A percentile compares a stretch with the other conserved stretches of the same genome.
Conservation (phyloP, 78 protist genomes). For the Dictyostelium citrinum region DNA sequence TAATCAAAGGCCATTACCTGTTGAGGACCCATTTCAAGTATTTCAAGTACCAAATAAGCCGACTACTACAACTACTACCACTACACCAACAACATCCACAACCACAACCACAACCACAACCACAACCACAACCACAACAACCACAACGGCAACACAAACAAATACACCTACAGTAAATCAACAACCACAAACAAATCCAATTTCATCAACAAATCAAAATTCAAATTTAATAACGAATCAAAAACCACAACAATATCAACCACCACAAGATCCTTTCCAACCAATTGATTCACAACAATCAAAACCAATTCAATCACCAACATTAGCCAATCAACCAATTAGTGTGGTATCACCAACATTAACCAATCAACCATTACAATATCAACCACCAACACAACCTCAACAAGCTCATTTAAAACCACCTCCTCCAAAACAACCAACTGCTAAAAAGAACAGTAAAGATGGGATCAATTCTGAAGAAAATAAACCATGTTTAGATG, state of each 20-base stretch:
- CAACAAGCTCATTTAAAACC: background rate
- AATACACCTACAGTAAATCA: no score
- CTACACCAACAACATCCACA: background rate
- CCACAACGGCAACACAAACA: background rate
- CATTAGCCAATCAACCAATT: background rate
- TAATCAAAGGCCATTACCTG: background rate
- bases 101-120: background rate
- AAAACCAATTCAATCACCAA: background rate
- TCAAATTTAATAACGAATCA: background rate
- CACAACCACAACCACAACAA: background rate
- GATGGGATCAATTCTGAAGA: background rate
- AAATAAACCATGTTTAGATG: constrained; percentile 9
- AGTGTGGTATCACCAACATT: background rate
- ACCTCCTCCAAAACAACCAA: background rate
- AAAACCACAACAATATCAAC: constrained; percentile 15
- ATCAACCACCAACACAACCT: background rate
- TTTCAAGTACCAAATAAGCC: background rate
- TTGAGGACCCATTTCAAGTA: background rate
- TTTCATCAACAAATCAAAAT: background rate
- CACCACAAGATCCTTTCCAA: background rate
- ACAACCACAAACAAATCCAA: background rate
- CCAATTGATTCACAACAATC: background rate
- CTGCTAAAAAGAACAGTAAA: background rate
- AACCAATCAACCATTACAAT: background rate
- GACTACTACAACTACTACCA: background rate